phyloP scores from a whole-genome alignment of 495 filamentous ascomycete genomes.

The Xylaria bambusicola region DNA sequence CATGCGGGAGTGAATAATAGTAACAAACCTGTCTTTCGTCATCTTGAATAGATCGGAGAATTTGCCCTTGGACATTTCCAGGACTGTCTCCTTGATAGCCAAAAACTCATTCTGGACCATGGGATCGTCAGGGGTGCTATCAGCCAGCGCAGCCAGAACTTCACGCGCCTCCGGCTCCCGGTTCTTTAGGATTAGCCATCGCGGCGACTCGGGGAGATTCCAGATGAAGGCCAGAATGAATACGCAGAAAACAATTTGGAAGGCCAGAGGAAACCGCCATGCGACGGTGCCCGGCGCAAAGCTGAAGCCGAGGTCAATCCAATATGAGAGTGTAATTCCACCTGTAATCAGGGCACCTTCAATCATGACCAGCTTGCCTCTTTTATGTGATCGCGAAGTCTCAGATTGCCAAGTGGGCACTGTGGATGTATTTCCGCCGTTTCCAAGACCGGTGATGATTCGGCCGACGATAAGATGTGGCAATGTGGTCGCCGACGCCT shows the following conservation, averaged over 20 bases:
- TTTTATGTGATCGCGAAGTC: constrained; percentile 69
- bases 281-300: constrained; percentile 64
- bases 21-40: constrained; percentile 55
- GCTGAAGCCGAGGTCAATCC: constrained; percentile 71
- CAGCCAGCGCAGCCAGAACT: constrained; percentile 63
- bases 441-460: constrained; percentile 68
- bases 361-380: constrained; percentile 80
- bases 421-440: constrained; percentile 60
- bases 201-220: constrained; percentile 69
- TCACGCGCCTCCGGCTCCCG: constrained; percentile 65
- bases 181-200: constrained; percentile 73
- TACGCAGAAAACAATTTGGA: constrained; percentile 69
- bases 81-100: constrained; percentile 73
- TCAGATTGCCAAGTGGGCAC: constrained; percentile 82
- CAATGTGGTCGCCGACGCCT: constrained; percentile 59
- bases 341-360: constrained; percentile 71
- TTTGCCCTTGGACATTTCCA: constrained; percentile 67
- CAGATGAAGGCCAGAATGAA: constrained; percentile 63
- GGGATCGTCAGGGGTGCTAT: constrained; percentile 52
- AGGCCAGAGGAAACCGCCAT: constrained; percentile 76
- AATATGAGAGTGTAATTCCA: constrained; percentile 74
- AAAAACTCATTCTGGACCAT: constrained; percentile 65
- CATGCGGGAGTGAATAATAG: neutral
- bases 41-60: constrained; percentile 73
- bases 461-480: constrained; percentile 67